phyloP scores from a whole-genome alignment of 768 basidiomycete genomes.

The Russula vinacea region DNA sequence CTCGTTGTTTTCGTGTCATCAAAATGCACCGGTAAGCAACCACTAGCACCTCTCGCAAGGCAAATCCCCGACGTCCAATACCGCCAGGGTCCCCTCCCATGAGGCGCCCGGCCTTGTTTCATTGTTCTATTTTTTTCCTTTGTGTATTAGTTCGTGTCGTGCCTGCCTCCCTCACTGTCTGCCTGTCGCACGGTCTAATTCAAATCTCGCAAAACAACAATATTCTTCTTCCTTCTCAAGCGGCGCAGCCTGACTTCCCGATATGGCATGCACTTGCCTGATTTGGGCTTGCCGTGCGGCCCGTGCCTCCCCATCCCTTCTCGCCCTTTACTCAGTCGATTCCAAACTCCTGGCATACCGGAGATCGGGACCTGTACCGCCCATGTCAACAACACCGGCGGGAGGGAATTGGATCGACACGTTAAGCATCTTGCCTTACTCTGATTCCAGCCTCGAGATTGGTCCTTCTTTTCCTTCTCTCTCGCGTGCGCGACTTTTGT shows the following conservation, averaged over 20 bases:
- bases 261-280: slow-evolving; percentile 19
- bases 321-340: background rate
- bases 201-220: background rate
- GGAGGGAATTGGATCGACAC: background rate
- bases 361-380: background rate
- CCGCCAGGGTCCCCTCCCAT: background rate
- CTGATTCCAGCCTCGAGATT: background rate
- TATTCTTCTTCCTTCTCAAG: background rate
- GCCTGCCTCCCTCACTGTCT: background rate
- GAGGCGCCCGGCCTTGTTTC: background rate
- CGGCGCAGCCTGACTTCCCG: background rate
- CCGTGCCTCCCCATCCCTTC: background rate
- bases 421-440: background rate
- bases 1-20: background rate
- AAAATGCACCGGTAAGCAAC: background rate
- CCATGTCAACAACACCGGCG: background rate
- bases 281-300: slow-evolving; percentile 8
- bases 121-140: background rate
- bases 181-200: background rate
- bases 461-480: background rate
- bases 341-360: background rate
- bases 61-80: background rate
- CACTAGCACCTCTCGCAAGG: background rate
- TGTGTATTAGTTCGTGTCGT: background rate
- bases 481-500: background rate